Conservation (phyloP, 108 stramenopile species). For the Poteriospumella lacustris region DNA sequence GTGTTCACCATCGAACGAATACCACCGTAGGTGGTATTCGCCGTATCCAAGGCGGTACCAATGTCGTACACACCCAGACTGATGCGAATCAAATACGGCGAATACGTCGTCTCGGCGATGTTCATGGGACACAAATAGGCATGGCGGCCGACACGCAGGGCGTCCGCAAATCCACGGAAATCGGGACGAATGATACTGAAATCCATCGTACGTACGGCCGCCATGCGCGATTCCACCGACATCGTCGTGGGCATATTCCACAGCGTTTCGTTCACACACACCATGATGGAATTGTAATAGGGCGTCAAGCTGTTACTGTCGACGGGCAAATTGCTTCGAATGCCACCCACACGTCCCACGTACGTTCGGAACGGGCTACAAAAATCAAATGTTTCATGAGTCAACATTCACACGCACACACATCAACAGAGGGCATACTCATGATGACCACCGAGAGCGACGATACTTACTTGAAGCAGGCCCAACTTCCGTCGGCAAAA, state of each 20-base stretch:
- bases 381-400: not conserved
- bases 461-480: slow-evolving; percentile 3
- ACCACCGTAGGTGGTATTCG: not conserved
- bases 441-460: not conserved
- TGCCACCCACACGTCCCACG: slow-evolving; percentile 1
- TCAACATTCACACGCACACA: too few species aligned
- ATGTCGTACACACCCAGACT: not conserved
- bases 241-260: not conserved
- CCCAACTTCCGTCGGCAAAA: slow-evolving; percentile 4
- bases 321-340: slow-evolving; percentile 2
- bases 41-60: not conserved
- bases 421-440: not conserved
- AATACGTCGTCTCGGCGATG: not conserved
- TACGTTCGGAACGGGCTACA: slow-evolving; percentile 12
- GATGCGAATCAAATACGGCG: not conserved
- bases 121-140: slow-evolving; percentile 15
- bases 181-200: not conserved
- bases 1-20: not conserved
- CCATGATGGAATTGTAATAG: not conserved
- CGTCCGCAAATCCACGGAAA: slow-evolving; percentile 24
- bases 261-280: slow-evolving; percentile 10
- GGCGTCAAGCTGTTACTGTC: not conserved
- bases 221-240: not conserved
- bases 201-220: not conserved
- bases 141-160: slow-evolving; percentile 15